Evolutionary conservation across 805 yeast genomes (phyloP).

Genomic region (Kazachstania psychrophila): DNA sequence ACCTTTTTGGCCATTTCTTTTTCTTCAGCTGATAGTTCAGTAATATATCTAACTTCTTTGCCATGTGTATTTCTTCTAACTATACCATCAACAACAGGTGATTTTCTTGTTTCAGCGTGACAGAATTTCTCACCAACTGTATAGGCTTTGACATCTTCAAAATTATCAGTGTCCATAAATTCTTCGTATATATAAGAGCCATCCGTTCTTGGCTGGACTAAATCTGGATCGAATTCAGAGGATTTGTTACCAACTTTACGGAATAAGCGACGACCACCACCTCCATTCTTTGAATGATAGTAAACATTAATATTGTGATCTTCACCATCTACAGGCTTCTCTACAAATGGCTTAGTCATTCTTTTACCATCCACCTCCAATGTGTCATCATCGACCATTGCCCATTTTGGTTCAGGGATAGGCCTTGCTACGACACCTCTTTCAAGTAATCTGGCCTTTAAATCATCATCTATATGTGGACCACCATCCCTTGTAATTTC

Average conservation of each 20-base stretch:
- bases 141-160: constrained; percentile 97
- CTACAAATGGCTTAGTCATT: constrained; percentile 87
- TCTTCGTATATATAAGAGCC: constrained; percentile 90
- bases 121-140: constrained; percentile 88
- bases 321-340: constrained; percentile 98
- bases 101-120: constrained; percentile 96
- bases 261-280: constrained; percentile 92
- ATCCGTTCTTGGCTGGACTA: constrained; percentile 66
- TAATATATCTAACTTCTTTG: constrained; percentile 85
- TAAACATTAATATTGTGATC: constrained; percentile 94
- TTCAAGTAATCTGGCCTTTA: constrained; percentile 47
- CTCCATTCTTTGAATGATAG: constrained; percentile 81
- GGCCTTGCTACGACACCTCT: constrained; percentile 45
- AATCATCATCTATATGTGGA: constrained; percentile 66
- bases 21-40: constrained; percentile 69
- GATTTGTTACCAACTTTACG: constrained; percentile 95
- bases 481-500: constrained; percentile 97
- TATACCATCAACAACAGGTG: constrained; percentile 99
- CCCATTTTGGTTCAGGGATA: constrained; percentile 65
- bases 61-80: constrained; percentile 97
- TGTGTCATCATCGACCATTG: constrained; percentile 83
- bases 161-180: constrained; percentile 96
- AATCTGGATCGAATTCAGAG: constrained; percentile 84
- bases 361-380: constrained; percentile 61
- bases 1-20: constrained; percentile 72